Conservation (phyloP, 441 rosid genomes). For the Brassica balearica region DNA sequence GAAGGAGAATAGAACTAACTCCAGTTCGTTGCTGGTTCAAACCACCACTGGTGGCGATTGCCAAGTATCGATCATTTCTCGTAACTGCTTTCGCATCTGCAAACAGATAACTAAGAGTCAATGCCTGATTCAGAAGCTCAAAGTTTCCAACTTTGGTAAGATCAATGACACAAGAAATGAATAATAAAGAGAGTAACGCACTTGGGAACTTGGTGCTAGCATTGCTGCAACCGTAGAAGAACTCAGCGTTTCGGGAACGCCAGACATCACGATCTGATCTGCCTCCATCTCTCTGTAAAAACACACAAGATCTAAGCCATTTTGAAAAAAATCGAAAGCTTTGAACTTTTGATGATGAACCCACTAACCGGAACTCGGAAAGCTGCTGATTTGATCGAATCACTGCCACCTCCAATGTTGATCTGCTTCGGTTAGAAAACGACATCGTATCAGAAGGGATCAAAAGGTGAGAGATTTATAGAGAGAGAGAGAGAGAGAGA, state of each 20-base stretch:
- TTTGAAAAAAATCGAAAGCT: too few relatives aligned
- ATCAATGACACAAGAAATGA: neutral
- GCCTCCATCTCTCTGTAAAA: conserved; percentile 60
- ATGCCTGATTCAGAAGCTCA: neutral
- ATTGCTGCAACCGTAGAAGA: conserved; percentile 73
- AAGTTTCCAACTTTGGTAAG: conserved; percentile 1
- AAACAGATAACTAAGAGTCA: conserved; percentile 12
- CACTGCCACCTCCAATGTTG: conserved; percentile 28
- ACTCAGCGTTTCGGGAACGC: conserved; percentile 66
- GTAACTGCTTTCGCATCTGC: conserved; percentile 61
- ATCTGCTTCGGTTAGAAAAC: conserved; percentile 23
- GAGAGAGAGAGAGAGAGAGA: conserved; percentile 6
- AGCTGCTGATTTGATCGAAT: conserved; percentile 40
- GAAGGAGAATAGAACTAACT: conserved; percentile 47
- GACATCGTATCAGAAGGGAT: neutral
- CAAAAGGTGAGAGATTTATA: neutral
- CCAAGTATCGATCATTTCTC: conserved; percentile 57
- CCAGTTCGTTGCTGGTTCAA: conserved; percentile 92
- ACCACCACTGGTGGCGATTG: conserved; percentile 84
- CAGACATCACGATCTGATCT: conserved; percentile 72
- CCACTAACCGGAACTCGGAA: conserved; percentile 66
- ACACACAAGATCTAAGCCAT: too few relatives aligned
- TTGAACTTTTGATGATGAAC: neutral
- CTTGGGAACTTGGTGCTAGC: conserved; percentile 70
- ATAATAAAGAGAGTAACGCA: conserved; percentile 30